Percentiles rank a stretch among this genome's conserved stretches.
These are phyloP conservation scores for Pleurotus djamor DNA, from an alignment of 768 basidiomycete species.

Conservation along the genomic window DNA sequence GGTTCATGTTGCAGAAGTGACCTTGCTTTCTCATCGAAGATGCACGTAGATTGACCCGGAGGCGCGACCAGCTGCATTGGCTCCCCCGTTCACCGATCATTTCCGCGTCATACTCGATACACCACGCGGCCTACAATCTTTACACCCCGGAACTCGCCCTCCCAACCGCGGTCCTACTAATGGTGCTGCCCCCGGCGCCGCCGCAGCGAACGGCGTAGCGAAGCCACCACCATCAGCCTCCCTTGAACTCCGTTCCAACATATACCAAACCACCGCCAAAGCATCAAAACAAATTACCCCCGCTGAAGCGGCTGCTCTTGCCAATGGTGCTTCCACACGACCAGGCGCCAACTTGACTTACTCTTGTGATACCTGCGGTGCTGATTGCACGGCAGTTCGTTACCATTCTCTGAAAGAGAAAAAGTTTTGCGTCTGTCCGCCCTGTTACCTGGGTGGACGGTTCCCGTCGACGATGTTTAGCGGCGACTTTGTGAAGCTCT, in stretches of 20 bases:
- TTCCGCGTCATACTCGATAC: conserved; percentile 98
- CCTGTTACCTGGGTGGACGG: conserved; percentile 95
- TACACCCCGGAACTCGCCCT: conserved; percentile 79
- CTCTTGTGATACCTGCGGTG: conserved; percentile 92
- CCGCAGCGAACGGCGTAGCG: conserved; percentile 47
- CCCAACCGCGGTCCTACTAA: conserved; percentile 31
- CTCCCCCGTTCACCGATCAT: conserved; percentile 97
- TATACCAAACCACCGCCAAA: conserved; percentile 87
- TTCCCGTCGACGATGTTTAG: conserved; percentile 97
- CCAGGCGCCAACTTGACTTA: conserved; percentile 28
- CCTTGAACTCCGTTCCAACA: conserved; percentile 83
- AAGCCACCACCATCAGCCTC: conserved; percentile 56
- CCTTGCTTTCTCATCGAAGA: conserved; percentile 5
- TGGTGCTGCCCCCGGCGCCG: not conserved
- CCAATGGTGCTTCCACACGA: conserved; percentile 45
- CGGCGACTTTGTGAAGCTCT: conserved; percentile 93
- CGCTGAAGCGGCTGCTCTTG: conserved; percentile 64
- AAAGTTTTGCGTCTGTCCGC: conserved; percentile 85
- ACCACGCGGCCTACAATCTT: conserved; percentile 91
- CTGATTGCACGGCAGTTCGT: conserved; percentile 84
- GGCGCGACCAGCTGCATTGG: conserved; percentile 88
- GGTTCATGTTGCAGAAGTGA: not conserved
- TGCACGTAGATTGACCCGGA: conserved; percentile 88
- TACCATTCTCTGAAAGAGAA: conserved; percentile 95
- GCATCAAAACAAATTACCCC: conserved; percentile 69